Conservation (phyloP, 306 rosid species). For the Oxytropis ochrocephala region DNA sequence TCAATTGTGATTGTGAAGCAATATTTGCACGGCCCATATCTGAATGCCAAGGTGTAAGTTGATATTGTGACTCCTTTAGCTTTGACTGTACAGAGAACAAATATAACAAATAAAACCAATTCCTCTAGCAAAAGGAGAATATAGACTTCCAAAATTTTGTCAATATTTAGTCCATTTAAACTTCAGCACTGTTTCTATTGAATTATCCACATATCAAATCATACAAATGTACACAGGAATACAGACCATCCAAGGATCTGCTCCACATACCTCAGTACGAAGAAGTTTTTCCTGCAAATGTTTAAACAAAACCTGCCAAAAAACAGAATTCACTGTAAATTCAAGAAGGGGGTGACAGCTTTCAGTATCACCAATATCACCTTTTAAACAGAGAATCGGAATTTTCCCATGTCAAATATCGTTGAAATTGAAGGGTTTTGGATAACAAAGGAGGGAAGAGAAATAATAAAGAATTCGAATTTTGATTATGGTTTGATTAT, state of each 20-base stretch:
- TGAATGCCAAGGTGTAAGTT: constrained; percentile 72
- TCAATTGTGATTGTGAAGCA: constrained; percentile 55
- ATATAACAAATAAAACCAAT: constrained; percentile 18
- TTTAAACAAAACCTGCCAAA: constrained; percentile 83
- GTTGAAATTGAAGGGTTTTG: not conserved
- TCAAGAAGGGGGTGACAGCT: constrained; percentile 5
- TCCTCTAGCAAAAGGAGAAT: constrained; percentile 10
- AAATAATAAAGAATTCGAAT: not conserved
- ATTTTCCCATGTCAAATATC: not conserved
- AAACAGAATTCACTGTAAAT: constrained; percentile 19
- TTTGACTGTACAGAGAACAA: constrained; percentile 54
- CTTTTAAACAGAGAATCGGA: not conserved
- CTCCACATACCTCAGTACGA: constrained; percentile 75
- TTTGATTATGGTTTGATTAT: not conserved
- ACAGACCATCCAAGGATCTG: constrained; percentile 10
- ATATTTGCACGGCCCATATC: constrained; percentile 55
- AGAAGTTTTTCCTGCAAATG: constrained; percentile 93
- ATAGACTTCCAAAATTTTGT: constrained; percentile 1
- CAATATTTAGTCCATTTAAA: constrained; percentile 14
- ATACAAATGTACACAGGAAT: constrained; percentile 2
- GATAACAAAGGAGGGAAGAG: not conserved
- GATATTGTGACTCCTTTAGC: constrained; percentile 92
- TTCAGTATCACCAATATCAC: not conserved
- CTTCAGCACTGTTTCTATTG: constrained; percentile 7
- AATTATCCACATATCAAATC: constrained; percentile 10